Conservation (phyloP, 495 filamentous ascomycete species). For the Penicillium longicatenatum region DNA sequence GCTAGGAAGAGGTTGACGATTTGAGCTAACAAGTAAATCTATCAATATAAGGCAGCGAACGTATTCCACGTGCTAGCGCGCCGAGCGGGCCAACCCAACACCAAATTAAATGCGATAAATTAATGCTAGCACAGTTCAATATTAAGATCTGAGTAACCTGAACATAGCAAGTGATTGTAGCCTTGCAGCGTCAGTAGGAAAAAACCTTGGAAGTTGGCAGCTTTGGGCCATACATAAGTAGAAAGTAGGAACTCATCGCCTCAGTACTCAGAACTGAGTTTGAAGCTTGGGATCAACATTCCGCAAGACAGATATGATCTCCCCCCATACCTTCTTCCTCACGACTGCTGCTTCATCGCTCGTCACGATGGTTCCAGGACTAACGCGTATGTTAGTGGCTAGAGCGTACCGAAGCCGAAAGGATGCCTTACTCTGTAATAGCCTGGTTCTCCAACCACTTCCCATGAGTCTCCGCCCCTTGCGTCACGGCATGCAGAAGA, state of each 20-base stretch:
- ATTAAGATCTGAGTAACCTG: too few species aligned
- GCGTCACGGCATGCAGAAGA: slow-evolving; percentile 20
- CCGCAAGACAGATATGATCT: slow-evolving; percentile 11
- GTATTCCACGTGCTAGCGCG: too few species aligned
- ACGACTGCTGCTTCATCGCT: slow-evolving; percentile 5
- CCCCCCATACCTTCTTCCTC: slow-evolving; percentile 16
- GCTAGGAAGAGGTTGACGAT: too few species aligned
- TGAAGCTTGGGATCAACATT: background rate
- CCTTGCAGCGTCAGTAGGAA: too few species aligned
- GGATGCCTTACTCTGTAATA: slow-evolving; percentile 18
- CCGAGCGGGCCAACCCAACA: too few species aligned
- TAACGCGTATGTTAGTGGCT: background rate
- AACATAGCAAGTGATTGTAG: too few species aligned
- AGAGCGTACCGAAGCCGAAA: background rate
- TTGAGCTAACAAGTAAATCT: too few species aligned
- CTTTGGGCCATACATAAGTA: background rate
- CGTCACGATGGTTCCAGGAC: slow-evolving; percentile 15
- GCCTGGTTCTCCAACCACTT: slow-evolving; percentile 22
- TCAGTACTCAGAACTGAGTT: background rate
- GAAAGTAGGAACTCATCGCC: background rate
- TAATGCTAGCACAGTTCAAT: too few species aligned
- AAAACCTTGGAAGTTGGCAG: too few species aligned
- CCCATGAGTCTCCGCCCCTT: slow-evolving; percentile 18
- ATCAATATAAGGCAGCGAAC: too few species aligned
- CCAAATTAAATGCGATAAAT: too few species aligned